Evolutionary conservation across 1,284 basidiomycete genomes (phyloP).

Genomic region (Sanguinoderma infundibulare): DNA sequence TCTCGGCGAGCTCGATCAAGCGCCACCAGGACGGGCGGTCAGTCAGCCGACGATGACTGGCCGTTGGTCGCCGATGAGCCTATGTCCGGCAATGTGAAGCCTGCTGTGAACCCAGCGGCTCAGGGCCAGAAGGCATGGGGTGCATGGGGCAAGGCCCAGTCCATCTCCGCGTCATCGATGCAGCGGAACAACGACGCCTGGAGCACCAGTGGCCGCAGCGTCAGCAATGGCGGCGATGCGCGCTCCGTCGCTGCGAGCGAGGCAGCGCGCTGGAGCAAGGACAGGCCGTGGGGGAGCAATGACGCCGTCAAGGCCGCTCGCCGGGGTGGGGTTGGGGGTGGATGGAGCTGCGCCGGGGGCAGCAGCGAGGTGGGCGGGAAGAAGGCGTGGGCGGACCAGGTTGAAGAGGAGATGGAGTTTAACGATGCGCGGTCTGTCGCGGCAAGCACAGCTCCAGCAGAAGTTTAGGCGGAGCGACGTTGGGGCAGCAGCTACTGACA

Average conservation of each 20-base stretch:
- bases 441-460: too few species aligned
- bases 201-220: constrained; percentile 14
- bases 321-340: too few species aligned
- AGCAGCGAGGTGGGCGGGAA: too few species aligned
- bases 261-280: constrained; percentile 3
- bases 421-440: too few species aligned
- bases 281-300: constrained; percentile 15
- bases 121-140: neutral
- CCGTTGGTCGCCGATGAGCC: neutral
- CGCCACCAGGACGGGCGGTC: constrained; percentile 24
- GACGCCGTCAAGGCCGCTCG: constrained; percentile 8
- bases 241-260: neutral
- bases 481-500: too few species aligned
- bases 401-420: too few species aligned
- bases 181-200: constrained; percentile 22
- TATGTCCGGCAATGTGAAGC: too few species aligned
- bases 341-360: too few species aligned
- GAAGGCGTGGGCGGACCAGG: too few species aligned
- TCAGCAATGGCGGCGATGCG: neutral
- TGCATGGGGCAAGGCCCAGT: constrained; percentile 17
- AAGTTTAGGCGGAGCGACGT: too few species aligned
- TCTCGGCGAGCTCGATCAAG: constrained; percentile 15
- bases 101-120: too few species aligned
- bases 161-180: constrained; percentile 17
- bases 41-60: constrained; percentile 1